These are phyloP conservation scores for Juglanconis juglandina DNA, from an alignment of 2,329 filamentous ascomycete species.

Conservation along the genomic window DNA sequence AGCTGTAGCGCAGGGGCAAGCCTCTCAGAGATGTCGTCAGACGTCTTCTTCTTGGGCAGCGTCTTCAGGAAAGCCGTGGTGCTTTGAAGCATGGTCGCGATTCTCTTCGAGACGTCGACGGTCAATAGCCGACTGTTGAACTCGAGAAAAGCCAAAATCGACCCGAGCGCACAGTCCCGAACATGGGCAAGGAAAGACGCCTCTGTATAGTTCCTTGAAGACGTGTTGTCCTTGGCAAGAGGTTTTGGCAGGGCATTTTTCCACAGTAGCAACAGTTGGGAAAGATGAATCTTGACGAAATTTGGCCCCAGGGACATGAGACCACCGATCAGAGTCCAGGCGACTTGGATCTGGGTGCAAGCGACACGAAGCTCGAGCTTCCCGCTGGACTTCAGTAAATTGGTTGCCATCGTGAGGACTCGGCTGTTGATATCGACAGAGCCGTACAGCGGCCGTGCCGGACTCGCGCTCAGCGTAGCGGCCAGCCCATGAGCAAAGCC, in stretches of 20 bases:
- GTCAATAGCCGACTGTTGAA: conserved; percentile 91
- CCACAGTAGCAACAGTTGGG: conserved; percentile 89
- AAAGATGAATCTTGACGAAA: conserved; percentile 97
- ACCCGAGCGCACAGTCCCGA: conserved; percentile 87
- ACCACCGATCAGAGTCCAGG: conserved; percentile 94
- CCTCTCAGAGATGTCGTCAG: conserved; percentile 81
- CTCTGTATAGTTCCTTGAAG: conserved; percentile 79
- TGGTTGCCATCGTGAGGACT: conserved; percentile 86
- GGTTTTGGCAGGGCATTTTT: conserved; percentile 96
- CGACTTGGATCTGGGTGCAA: conserved; percentile 92
- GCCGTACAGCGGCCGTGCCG: conserved; percentile 82
- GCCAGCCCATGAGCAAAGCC: conserved; percentile 91
- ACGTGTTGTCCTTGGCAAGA: conserved; percentile 85
- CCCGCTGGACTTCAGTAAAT: conserved; percentile 85
- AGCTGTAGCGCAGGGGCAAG: conserved; percentile 83
- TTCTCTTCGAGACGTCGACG: conserved; percentile 86
- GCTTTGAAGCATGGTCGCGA: conserved; percentile 92
- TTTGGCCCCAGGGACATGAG: conserved; percentile 95
- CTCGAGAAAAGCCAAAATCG: conserved; percentile 86
- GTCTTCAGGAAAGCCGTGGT: conserved; percentile 86
- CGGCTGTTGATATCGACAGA: conserved; percentile 94
- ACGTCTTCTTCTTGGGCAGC: conserved; percentile 76
- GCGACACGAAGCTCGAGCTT: conserved; percentile 88
- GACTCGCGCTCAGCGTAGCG: conserved; percentile 84
- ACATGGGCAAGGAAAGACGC: conserved; percentile 92